Conservation (phyloP, 164 flowering plant species). For the Magnolia changhungtana region DNA sequence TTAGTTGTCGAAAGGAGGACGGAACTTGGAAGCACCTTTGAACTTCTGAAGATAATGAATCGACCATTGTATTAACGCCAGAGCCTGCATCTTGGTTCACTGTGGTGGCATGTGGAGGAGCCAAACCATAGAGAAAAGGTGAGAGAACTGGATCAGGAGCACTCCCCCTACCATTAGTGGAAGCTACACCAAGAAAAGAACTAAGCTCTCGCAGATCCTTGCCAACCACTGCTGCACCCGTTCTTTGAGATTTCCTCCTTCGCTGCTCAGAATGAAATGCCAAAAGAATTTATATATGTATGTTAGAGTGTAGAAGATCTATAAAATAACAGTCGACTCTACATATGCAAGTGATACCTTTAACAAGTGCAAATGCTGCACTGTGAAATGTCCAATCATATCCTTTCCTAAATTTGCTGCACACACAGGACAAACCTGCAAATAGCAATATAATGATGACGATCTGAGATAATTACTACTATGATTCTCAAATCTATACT, state of each 20-base stretch:
- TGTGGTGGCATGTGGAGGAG: constrained; percentile 25
- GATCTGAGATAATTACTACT: no score
- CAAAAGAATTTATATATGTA: not conserved
- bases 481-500: no score
- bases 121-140: constrained; percentile 46
- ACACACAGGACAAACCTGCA: constrained; percentile 92
- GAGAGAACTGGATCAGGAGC: constrained; percentile 60
- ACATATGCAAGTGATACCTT: constrained; percentile 40
- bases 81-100: constrained; percentile 26
- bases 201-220: constrained; percentile 45
- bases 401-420: constrained; percentile 79
- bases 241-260: constrained; percentile 52
- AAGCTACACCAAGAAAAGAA: constrained; percentile 34
- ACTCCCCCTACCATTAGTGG: constrained; percentile 27
- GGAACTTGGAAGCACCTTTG: constrained; percentile 43
- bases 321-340: not conserved
- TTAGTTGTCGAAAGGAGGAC: not conserved
- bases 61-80: not conserved
- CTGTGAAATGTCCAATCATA: constrained; percentile 59
- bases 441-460: not conserved
- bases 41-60: constrained; percentile 14
- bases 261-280: constrained; percentile 33
- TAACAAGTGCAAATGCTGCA: constrained; percentile 61
- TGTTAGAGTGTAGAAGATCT: not conserved
- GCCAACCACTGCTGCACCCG: constrained; percentile 40